Base-by-base conservation (phyloP, 1,284 basidiomycete species). In the Melampsora occidentalis region DNA sequence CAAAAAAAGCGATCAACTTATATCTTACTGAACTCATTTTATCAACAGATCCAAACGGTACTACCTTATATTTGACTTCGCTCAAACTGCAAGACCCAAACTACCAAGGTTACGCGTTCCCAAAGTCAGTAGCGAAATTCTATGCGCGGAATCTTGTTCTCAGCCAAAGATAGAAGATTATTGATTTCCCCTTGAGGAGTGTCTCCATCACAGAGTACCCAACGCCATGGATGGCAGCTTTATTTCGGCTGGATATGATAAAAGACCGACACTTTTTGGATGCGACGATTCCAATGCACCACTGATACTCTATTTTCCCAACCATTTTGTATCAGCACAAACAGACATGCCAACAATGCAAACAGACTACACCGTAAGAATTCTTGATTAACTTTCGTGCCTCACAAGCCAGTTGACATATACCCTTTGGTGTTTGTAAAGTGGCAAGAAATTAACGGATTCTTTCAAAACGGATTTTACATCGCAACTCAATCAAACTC, bases 251-350 rank as follows among this genome's bases (percentile, higher is more conserved):
- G 73, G 73, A 25, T 76, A 69, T 42, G 69, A 69, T 22, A 62
- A 69, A 35, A 61, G 73, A 22, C 73, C 73, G 12, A 76, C 73
- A 57, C 69, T 76, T n/a, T 76, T 76, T 53, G 73, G 73, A 20
- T 76, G 73, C 48, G 25, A 69, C 0, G 66, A 48, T 57, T 9
- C 53, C n/a, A 46, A 20, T 1, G 67, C 53, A 25, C 73, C 73
- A 2, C 16, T 76, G 28, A 53, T 76, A 20, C 9, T 76, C n/a
- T 76, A 76, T 46, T 22, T 76, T 39, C 73, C 73, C 9, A 76
- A 76, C 16, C 69, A 76, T 42, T 63, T 69, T 35, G 46, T 61
- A 49, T 48, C 67, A 35, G 66, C 66, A 61, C 14, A 33, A 48
- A 76, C 73, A 14, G 67, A 76, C 61, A 76, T 76, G 66, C 57